Percentiles rank a stretch among this genome's conserved stretches.
These are phyloP conservation scores for Colletotrichum siamense DNA, from an alignment of 2,329 filamentous ascomycete genomes.

Conservation along the genomic window DNA sequence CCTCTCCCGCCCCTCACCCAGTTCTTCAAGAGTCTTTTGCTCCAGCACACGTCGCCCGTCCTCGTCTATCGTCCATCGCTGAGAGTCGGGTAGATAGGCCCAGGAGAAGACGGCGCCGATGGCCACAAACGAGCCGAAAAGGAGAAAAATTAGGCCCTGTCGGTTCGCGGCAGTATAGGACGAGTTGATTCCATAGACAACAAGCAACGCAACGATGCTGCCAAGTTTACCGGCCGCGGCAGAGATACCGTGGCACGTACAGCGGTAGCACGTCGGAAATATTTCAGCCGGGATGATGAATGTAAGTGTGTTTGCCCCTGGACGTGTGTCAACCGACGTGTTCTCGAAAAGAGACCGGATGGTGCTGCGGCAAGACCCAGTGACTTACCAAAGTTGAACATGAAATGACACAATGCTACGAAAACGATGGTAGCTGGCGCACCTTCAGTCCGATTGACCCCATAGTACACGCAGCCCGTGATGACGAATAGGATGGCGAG, in stretches of 20 bases:
- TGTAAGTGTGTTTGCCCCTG: constrained; percentile 65
- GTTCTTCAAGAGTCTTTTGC: constrained; percentile 54
- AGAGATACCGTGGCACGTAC: constrained; percentile 66
- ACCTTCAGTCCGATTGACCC: constrained; percentile 44
- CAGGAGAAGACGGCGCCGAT: constrained; percentile 56
- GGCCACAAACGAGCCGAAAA: constrained; percentile 55
- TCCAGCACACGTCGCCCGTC: constrained; percentile 41
- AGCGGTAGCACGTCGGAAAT: constrained; percentile 68
- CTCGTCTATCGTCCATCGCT: constrained; percentile 43
- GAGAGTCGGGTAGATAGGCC: constrained; percentile 56
- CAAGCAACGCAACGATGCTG: constrained; percentile 55
- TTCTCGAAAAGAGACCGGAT: not conserved
- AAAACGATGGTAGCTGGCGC: constrained; percentile 54
- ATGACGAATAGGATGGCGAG: constrained; percentile 52
- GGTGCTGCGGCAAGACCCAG: not conserved
- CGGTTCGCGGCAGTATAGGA: constrained; percentile 45
- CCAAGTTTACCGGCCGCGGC: constrained; percentile 66
- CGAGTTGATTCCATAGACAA: constrained; percentile 55
- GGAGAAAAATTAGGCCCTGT: constrained; percentile 55
- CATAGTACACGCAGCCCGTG: constrained; percentile 56
- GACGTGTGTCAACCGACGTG: constrained; percentile 6
- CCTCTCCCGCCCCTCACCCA: constrained; percentile 53
- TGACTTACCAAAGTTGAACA: constrained; percentile 58
- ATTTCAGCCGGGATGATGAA: constrained; percentile 70
- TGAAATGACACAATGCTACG: constrained; percentile 58